Evolutionary conservation across 2,329 filamentous ascomycete species (phyloP).

Genomic region (Pseudogymnoascus sp.): DNA sequence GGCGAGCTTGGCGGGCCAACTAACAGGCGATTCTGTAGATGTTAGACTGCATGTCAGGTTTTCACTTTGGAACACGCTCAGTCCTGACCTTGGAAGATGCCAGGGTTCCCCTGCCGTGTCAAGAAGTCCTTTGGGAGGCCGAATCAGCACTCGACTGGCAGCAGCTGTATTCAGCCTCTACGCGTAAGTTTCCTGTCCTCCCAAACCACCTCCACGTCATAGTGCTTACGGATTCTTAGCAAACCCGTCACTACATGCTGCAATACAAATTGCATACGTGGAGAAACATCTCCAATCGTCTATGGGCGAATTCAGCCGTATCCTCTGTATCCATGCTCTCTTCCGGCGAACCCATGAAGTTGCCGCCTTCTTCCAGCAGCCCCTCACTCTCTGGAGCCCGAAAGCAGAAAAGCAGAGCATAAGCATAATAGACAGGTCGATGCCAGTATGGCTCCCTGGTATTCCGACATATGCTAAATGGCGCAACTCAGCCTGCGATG

Average conservation of each 20-base stretch:
- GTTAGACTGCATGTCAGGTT: conserved; percentile 35
- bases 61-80: conserved; percentile 31
- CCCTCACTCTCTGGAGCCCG: conserved; percentile 39
- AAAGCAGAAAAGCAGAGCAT: conserved; percentile 33
- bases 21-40: conserved; percentile 25
- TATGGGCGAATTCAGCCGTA: conserved; percentile 41
- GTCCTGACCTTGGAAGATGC: conserved; percentile 34
- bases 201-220: background rate
- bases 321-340: conserved; percentile 42
- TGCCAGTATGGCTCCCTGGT: conserved; percentile 39
- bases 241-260: conserved; percentile 33
- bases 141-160: conserved; percentile 30
- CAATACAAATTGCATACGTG: conserved; percentile 40
- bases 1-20: background rate
- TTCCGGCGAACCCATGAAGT: conserved; percentile 44
- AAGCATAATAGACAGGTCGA: conserved; percentile 18
- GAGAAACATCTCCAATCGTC: conserved; percentile 38
- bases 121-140: conserved; percentile 36
- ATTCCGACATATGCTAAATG: conserved; percentile 40
- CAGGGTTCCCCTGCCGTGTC: conserved; percentile 33
- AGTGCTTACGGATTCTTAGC: conserved; percentile 13
- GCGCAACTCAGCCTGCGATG: conserved; percentile 37
- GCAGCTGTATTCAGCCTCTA: conserved; percentile 18
- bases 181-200: conserved; percentile 14
- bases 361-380: conserved; percentile 36